A percentile compares a stretch with the other conserved stretches of the same genome.
Conservation (phyloP, 441 rosid species). For the Erysimum cheiri region DNA sequence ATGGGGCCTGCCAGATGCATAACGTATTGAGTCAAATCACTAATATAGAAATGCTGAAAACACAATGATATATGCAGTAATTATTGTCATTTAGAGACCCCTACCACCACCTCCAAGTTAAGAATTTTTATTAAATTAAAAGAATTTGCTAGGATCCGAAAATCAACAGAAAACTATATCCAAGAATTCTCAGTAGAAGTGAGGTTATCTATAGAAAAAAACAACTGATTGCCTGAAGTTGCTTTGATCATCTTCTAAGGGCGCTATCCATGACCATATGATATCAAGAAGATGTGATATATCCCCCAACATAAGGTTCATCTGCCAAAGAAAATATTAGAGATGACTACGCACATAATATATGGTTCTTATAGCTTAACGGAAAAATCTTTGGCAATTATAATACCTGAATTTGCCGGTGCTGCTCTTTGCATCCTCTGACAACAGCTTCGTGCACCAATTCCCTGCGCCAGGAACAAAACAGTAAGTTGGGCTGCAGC, state of each 20-base stretch:
- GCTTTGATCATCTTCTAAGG: constrained; percentile 85
- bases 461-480: constrained; percentile 60
- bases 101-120: constrained; percentile 20
- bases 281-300: constrained; percentile 88
- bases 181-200: constrained; percentile 16
- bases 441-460: constrained; percentile 84
- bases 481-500: constrained; percentile 32
- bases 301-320: constrained; percentile 95
- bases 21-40: constrained; percentile 35
- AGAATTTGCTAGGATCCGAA: constrained; percentile 20
- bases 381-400: constrained; percentile 30
- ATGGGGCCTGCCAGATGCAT: constrained; percentile 77
- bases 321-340: constrained; percentile 57
- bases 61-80: background rate
- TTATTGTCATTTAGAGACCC: constrained; percentile 22
- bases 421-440: constrained; percentile 96
- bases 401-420: constrained; percentile 91
- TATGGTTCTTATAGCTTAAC: constrained; percentile 18
- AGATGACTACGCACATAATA: constrained; percentile 19
- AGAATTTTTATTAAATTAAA: background rate
- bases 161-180: constrained; percentile 6
- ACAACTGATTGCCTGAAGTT: constrained; percentile 67
- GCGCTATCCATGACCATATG: constrained; percentile 98
- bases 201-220: constrained; percentile 26
- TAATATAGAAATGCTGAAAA: background rate